phyloP scores from a whole-genome alignment of 805 yeast genomes.

The Wickerhamiella dianesei region DNA sequence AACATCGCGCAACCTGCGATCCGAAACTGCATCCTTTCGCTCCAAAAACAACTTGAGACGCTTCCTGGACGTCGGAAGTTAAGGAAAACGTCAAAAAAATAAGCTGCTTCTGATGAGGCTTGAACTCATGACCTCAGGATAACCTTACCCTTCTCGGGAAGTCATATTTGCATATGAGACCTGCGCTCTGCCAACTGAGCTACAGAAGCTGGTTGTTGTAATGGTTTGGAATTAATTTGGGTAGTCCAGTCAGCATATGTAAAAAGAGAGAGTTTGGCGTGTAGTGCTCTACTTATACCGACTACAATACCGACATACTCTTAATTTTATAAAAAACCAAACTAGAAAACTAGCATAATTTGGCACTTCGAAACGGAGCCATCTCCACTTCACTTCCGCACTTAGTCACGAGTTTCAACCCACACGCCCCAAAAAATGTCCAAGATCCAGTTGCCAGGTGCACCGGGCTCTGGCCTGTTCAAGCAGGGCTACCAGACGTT shows the following conservation, averaged over 20 bases:
- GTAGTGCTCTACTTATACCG: too few species aligned
- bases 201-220: not conserved
- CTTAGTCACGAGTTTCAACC: not conserved
- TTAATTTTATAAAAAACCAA: too few species aligned
- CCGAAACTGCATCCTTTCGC: too few species aligned
- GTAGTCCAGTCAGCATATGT: not conserved
- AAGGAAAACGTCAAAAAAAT: too few species aligned
- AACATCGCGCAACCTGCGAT: too few species aligned
- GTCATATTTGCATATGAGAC: not conserved
- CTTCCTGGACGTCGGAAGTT: too few species aligned
- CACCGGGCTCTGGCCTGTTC: constrained; percentile 86
- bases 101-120: not conserved
- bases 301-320: too few species aligned
- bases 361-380: too few species aligned
- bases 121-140: not conserved
- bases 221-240: not conserved
- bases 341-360: too few species aligned
- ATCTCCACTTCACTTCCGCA: too few species aligned
- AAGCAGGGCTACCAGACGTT: constrained; percentile 89
- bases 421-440: constrained; percentile 41
- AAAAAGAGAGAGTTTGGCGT: too few species aligned
- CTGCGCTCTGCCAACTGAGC: not conserved
- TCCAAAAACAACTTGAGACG: too few species aligned
- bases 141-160: not conserved
- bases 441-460: constrained; percentile 66